These are phyloP conservation scores for Leavenworthia alabamica DNA, from an alignment of 345 rosid species.

Conservation along the genomic window DNA sequence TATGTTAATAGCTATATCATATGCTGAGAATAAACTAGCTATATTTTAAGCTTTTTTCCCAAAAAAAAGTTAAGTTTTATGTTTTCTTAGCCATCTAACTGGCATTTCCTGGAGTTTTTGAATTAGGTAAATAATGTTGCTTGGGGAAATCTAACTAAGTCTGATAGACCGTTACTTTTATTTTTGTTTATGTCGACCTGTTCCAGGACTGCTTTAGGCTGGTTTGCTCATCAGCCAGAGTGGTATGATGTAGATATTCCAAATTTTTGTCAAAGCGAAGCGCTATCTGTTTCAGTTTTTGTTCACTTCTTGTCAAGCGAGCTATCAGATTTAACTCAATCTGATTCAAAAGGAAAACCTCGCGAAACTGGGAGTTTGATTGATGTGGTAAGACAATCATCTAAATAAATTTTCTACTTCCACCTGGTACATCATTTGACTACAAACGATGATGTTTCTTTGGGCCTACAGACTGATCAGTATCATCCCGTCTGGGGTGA, in stretches of 20 bases:
- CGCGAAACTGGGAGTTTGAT: constrained; percentile 51
- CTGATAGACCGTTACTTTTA: background rate
- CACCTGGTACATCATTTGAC: background rate
- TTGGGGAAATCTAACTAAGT: background rate
- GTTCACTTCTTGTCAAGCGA: constrained; percentile 74
- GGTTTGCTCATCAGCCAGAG: constrained; percentile 97
- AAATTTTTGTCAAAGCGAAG: constrained; percentile 77
- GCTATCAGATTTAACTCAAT: constrained; percentile 49
- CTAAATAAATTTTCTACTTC: background rate
- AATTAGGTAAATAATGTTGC: background rate
- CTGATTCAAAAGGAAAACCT: constrained; percentile 54
- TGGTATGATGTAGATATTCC: constrained; percentile 64
- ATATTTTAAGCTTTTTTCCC: background rate
- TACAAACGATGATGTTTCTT: constrained; percentile 14
- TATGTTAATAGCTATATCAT: constrained; percentile 2
- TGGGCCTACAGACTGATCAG: constrained; percentile 51
- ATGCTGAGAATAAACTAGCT: constrained; percentile 3
- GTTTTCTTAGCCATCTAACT: background rate
- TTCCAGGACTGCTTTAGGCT: constrained; percentile 85
- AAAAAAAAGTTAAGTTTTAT: background rate
- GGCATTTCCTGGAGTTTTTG: background rate
- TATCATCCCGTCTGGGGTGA: constrained; percentile 96
- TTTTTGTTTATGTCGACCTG: constrained; percentile 18
- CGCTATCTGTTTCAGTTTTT: constrained; percentile 74
- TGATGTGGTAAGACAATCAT: constrained; percentile 48